Base-by-base conservation (phyloP, 495 filamentous ascomycete genomes). In the Parathielavia appendiculata region DNA sequence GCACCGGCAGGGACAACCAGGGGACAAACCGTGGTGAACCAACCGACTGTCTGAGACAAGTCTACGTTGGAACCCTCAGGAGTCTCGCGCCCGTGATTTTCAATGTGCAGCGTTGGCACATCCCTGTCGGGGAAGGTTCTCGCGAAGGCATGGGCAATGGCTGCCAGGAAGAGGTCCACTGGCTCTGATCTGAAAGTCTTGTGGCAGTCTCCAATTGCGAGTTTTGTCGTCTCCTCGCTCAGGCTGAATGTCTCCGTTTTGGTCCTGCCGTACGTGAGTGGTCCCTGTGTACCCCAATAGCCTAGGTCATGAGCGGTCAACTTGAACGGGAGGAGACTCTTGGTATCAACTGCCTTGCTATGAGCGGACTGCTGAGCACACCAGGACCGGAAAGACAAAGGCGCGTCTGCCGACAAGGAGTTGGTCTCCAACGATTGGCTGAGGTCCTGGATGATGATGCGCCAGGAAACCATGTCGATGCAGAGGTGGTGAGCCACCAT, bases 381-480 rank as follows among this genome's bases (percentile, higher is more conserved):
- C 83, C 81, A 86, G 11, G 63, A 75, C 54, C 77, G 77, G 60
- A 83, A 85, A 0, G 81, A 73, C 9, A 83, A 62, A 5, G 70
- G 67, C 0, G 53, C 61, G n/a, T 46, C 57, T 2, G 54, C 17
- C 16, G 47, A 7, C 0, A 64, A 34, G 14, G 44, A 41, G 0
- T 74, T 69, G 34, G 73, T 70, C 16, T 73, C 51, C 1, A 86
- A 59, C 13, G 81, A 17, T 7, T 81, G 77, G 56, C 81, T 76
- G 41, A 86, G 51, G 43, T 86, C 83, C 46, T 79, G 69, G 4
- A 84, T 61, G 4, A 86, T 80, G 6, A 85, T 76, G 26, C 80
- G 73, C 83, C 81, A 86, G 0, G 83, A 86, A 4, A 85, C 82
- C 45, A 83, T 74, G 57, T 86, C 83, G 23, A 83, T 72, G 10